phyloP scores from a whole-genome alignment of 2,329 filamentous ascomycete genomes.

The Xylaria sp. region DNA sequence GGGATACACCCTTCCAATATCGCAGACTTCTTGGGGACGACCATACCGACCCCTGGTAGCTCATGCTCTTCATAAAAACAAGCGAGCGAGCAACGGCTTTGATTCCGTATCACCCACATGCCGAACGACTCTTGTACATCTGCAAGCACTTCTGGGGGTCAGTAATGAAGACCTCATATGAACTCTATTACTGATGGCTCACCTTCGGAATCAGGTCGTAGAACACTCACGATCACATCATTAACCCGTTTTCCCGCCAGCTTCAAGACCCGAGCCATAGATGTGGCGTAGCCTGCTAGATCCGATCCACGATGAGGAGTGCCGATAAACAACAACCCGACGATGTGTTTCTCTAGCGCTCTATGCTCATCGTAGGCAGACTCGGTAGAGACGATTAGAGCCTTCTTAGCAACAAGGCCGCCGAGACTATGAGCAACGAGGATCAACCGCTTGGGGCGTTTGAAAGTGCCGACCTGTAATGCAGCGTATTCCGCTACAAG shows the following conservation, averaged over 20 bases:
- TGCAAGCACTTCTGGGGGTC: conserved; percentile 9
- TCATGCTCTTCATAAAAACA: conserved; percentile 21
- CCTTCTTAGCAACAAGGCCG: conserved; percentile 16
- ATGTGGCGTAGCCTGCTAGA: conserved; percentile 7
- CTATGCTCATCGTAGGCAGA: background rate
- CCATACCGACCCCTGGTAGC: conserved; percentile 9
- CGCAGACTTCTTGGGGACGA: conserved; percentile 13
- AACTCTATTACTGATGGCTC: background rate
- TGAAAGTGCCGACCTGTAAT: background rate
- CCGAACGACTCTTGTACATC: conserved; percentile 12
- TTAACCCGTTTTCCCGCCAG: conserved; percentile 9
- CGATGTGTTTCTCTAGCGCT: conserved; percentile 2
- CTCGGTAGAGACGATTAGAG: conserved; percentile 5
- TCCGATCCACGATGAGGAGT: conserved; percentile 8
- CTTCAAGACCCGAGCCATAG: conserved; percentile 1
- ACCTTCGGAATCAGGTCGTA: conserved; percentile 8
- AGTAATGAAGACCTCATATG: background rate
- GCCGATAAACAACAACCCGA: conserved; percentile 10
- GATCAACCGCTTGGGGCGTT: background rate
- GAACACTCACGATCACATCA: conserved; percentile 5
- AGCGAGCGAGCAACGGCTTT: conserved; percentile 5
- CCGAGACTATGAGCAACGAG: conserved; percentile 16
- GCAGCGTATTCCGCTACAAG: conserved; percentile 17
- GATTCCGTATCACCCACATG: conserved; percentile 15
- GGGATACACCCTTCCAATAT: conserved; percentile 20